Percentiles rank a stretch among this genome's conserved stretches.
Conservation (phyloP, 371 early-diverging fungal species). For the Mucor indicus region DNA sequence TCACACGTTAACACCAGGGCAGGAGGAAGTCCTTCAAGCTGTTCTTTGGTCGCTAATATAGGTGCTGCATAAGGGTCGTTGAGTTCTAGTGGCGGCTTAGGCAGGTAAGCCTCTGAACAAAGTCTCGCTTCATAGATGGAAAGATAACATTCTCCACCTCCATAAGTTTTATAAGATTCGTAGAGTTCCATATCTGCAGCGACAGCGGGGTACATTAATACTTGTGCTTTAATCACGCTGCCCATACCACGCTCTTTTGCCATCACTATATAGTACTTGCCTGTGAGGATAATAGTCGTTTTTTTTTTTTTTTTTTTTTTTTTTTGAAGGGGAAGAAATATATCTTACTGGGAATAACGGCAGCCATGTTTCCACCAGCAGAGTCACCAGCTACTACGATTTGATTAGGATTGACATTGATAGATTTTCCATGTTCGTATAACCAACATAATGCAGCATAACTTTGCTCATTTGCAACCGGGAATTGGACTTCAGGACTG, state of each 20-base stretch:
- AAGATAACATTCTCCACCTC: slow-evolving; percentile 9
- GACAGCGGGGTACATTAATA: slow-evolving; percentile 18
- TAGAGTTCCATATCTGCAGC: background rate
- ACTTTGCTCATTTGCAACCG: slow-evolving; percentile 14
- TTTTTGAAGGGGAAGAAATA: too few relatives aligned
- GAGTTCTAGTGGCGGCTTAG: background rate
- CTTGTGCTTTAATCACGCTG: slow-evolving; percentile 9
- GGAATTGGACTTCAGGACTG: slow-evolving; percentile 21
- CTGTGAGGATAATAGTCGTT: background rate
- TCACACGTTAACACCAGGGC: slow-evolving; percentile 18
- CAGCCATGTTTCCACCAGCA: slow-evolving; percentile 30
- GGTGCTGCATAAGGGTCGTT: slow-evolving; percentile 8
- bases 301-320: background rate
- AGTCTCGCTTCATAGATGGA: background rate
- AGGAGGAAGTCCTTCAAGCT: slow-evolving; percentile 16
- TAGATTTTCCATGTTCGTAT: slow-evolving; percentile 2
- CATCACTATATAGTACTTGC: slow-evolving; percentile 8
- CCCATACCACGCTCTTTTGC: slow-evolving; percentile 15
- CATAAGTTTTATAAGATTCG: slow-evolving; percentile 7
- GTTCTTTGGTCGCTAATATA: slow-evolving; percentile 8
- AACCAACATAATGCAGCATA: slow-evolving; percentile 14
- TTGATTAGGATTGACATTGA: slow-evolving; percentile 8
- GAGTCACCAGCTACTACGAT: slow-evolving; percentile 22
- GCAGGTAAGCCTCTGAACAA: slow-evolving; percentile 5
- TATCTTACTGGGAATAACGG: slow-evolving; percentile 14